A percentile compares a stretch with the other conserved stretches of the same genome.
Conservation (phyloP, 768 basidiomycete genomes). For the Paxillus ammoniavirescens region DNA sequence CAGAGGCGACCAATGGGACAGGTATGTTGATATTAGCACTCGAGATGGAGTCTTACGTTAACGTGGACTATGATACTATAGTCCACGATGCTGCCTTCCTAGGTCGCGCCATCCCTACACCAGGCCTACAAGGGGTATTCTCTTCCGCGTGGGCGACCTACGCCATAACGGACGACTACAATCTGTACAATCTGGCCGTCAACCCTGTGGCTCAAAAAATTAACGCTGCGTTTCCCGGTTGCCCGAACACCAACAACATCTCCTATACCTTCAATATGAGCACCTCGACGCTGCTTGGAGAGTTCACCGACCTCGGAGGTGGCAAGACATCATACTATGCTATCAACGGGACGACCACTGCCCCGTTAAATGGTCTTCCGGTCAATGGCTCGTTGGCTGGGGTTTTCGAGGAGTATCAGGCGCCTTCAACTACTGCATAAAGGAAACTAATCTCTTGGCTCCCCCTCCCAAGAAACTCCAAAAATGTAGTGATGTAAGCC, state of each 20-base stretch:
- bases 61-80: not conserved
- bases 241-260: not conserved
- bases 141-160: constrained; percentile 11
- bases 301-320: constrained; percentile 11
- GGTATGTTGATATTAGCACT: not conserved
- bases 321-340: constrained; percentile 11
- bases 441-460: too few species aligned
- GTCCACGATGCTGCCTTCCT: constrained; percentile 15
- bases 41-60: too few species aligned
- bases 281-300: not conserved
- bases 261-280: constrained; percentile 10
- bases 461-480: too few species aligned
- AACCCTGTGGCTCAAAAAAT: not conserved
- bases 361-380: not conserved
- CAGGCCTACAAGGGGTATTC: not conserved
- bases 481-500: too few species aligned
- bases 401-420: constrained; percentile 6
- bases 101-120: constrained; percentile 8
- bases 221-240: constrained; percentile 9
- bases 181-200: constrained; percentile 1
- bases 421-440: not conserved
- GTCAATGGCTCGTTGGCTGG: not conserved
- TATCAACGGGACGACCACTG: constrained; percentile 8
- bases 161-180: constrained; percentile 8
- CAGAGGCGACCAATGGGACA: constrained; percentile 7